Conservation (phyloP, 805 yeast species). For the Wickerhamiella allomyrinae region DNA sequence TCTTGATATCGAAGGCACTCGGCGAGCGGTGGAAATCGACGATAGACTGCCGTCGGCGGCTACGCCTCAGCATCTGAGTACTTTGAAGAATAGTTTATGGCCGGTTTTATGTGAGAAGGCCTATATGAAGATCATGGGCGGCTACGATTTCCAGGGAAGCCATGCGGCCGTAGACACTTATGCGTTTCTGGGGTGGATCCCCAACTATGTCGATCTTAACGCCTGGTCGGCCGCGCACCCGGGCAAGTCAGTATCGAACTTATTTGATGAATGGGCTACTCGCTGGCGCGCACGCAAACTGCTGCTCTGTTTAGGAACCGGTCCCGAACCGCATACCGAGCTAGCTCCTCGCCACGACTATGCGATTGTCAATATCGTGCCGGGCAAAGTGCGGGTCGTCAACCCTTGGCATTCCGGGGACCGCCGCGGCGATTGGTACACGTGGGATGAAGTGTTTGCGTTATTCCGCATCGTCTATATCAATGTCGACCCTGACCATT, state of each 20-base stretch:
- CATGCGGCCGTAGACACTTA: conserved; percentile 60
- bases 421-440: conserved; percentile 1
- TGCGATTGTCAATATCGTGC: conserved; percentile 33
- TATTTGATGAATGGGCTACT: conserved; percentile 26
- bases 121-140: conserved; percentile 44
- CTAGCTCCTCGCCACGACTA: conserved; percentile 59
- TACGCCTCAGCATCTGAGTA: not conserved
- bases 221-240: conserved; percentile 23
- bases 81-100: conserved; percentile 27
- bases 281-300: conserved; percentile 27
- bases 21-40: conserved; percentile 35
- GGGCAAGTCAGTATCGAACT: conserved; percentile 8
- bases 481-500: not conserved
- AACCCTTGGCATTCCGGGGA: conserved; percentile 6
- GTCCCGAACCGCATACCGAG: conserved; percentile 25
- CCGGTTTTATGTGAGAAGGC: conserved; percentile 73
- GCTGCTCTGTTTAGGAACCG: conserved; percentile 59
- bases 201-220: conserved; percentile 34
- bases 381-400: conserved; percentile 7
- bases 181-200: conserved; percentile 56
- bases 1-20: conserved; percentile 39
- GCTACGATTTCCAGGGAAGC: conserved; percentile 57
- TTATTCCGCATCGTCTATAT: conserved; percentile 5
- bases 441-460: not conserved
- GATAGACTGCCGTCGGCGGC: conserved; percentile 30